A percentile compares a stretch with the other conserved stretches of the same genome.
Conservation (phyloP, 176 grass and related monocot genomes). For the Musa beccarii region DNA sequence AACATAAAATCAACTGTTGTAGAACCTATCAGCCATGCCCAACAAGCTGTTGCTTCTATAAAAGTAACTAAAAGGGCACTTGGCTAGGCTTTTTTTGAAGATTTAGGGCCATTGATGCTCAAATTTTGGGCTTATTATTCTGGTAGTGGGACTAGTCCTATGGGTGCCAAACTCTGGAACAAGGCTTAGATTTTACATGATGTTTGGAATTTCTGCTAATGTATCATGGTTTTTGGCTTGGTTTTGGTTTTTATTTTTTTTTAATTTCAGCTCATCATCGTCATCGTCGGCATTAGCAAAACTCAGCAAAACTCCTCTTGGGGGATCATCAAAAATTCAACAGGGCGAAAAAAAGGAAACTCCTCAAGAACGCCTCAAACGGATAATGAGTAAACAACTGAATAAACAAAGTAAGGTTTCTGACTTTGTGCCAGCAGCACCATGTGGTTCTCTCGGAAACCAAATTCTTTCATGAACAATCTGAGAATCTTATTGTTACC, state of each 20-base stretch:
- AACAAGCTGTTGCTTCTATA: background rate
- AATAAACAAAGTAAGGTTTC: constrained; percentile 95
- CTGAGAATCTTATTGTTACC: background rate
- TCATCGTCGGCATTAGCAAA: constrained; percentile 67
- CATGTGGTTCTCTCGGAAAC: background rate
- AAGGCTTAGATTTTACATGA: background rate
- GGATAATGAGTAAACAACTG: constrained; percentile 99
- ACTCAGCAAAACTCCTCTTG: constrained; percentile 57
- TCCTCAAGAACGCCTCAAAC: constrained; percentile 95
- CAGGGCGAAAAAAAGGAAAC: constrained; percentile 91
- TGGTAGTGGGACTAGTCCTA: background rate
- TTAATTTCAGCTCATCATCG: constrained; percentile 29
- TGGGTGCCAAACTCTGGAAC: background rate
- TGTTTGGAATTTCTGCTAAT: background rate
- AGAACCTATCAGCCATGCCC: background rate
- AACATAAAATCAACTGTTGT: background rate
- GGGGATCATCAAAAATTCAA: constrained; percentile 50
- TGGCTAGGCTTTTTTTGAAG: background rate
- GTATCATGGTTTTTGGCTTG: background rate
- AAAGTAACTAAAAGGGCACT: background rate
- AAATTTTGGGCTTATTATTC: background rate
- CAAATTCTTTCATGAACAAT: constrained; percentile 3
- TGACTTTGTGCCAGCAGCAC: constrained; percentile 13
- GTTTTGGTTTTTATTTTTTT: constrained; percentile 15
- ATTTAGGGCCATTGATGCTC: background rate